Base-by-base conservation (phyloP, 2,329 filamentous ascomycete genomes). In the Aspergillus costaricaensis region DNA sequence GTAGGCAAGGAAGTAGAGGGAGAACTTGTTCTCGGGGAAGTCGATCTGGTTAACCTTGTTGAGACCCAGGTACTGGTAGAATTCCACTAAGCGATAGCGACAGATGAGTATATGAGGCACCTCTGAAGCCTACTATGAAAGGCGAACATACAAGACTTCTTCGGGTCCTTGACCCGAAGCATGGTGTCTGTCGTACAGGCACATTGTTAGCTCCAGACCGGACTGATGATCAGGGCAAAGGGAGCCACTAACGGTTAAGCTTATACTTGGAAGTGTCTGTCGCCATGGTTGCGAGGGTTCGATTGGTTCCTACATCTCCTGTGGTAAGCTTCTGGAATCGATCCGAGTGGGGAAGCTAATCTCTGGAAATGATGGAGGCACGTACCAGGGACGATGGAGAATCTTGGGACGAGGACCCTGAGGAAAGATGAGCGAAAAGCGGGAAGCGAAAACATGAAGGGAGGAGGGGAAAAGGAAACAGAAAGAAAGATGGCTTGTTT, bases 1-100 rank as follows among this genome's bases (percentile, higher is more conserved):
- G 79, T 96, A 98, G 61, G 89, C 92, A 62, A 99, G 84, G 80
- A 98, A 98, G 83, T 98, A 98, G 27, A 97, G 86, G 71, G 95
- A 91, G 77, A 98, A 98, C 74, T 96, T 96, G 77, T 86, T 87
- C 62, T 96, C 92, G 14, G 93, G 90, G 72, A 92, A 91, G 64
- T 89, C 82, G 50, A 95, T 83, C 79, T 93, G 91, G 72, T 91
- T 87, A 76, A 98, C 85, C 64, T 92, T 79, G 73, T 84, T 92
- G 85, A 98, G 88, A 69, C 95, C 95, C 17, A 99, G 85, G 76
- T 92, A 91, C 74, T 96, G 89, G 79, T 98, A 99, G 79, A 96
- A 99, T 68, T 94, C 90, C 77, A 98, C 87, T 85, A 74, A 73
- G n/a, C 27, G 25, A 41, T 36, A 47, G n/a, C 8, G 12, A 41